phyloP scores from a whole-genome alignment of 2,329 filamentous ascomycete genomes.

The Mycocentrospora acerina region DNA sequence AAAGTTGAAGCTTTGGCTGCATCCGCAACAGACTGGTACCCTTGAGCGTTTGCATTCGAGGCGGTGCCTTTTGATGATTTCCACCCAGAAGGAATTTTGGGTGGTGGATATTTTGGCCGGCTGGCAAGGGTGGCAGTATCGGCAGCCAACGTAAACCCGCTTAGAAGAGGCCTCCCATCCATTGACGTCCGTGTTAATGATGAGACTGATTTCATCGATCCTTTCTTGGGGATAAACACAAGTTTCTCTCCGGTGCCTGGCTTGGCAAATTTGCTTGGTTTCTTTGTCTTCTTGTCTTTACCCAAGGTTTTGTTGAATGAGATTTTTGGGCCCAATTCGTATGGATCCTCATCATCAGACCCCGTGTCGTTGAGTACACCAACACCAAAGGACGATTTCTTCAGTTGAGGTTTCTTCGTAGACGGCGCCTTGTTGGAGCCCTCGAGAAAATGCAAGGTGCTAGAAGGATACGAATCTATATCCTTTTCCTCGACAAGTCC shows the following conservation, averaged over 20 bases:
- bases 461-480: constrained; percentile 10
- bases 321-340: constrained; percentile 87
- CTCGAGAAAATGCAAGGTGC: constrained; percentile 28
- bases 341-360: constrained; percentile 93
- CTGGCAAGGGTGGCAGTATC: constrained; percentile 45
- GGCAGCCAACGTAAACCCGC: constrained; percentile 74
- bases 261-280: constrained; percentile 56
- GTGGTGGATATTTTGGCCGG: constrained; percentile 60
- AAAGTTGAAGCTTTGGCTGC: constrained; percentile 75
- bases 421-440: constrained; percentile 14
- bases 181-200: constrained; percentile 66
- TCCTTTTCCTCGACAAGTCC: constrained; percentile 30
- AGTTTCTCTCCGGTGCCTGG: constrained; percentile 67
- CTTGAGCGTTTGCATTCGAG: constrained; percentile 33
- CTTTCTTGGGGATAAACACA: constrained; percentile 73
- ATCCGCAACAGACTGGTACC: constrained; percentile 68
- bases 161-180: constrained; percentile 76
- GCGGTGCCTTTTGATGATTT: constrained; percentile 53
- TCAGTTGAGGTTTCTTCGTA: constrained; percentile 47
- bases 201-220: constrained; percentile 47
- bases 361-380: constrained; percentile 90
- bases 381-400: constrained; percentile 78
- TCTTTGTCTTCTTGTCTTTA: constrained; percentile 74
- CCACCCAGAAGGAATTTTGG: constrained; percentile 73
- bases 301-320: constrained; percentile 82